Conservation (phyloP, 331 rosid species). For the Spiraea crenata region DNA sequence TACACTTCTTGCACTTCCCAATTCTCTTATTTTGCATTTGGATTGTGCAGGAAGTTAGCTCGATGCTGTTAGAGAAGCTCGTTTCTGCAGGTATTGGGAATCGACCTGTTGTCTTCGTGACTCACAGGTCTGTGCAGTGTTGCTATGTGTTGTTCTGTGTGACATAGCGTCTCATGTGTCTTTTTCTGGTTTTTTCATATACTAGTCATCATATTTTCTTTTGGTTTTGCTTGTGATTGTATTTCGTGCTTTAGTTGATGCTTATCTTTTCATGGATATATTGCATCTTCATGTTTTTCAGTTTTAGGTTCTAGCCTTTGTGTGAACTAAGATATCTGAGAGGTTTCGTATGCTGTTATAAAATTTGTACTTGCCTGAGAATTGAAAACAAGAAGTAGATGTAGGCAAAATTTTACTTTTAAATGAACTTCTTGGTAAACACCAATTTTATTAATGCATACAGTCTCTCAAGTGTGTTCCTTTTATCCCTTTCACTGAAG, state of each 20-base stretch:
- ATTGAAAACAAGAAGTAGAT: neutral
- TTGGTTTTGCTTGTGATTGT: neutral
- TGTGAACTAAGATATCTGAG: neutral
- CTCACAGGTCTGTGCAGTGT: conserved; percentile 74
- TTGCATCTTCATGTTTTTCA: neutral
- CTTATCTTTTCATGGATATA: neutral
- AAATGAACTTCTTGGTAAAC: neutral
- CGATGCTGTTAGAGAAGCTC: conserved; percentile 87
- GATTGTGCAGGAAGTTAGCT: conserved; percentile 88
- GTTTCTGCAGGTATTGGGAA: conserved; percentile 90
- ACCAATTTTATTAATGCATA: neutral
- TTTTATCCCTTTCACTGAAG: neutral
- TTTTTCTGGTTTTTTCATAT: neutral
- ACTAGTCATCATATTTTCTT: no score
- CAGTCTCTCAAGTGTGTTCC: neutral
- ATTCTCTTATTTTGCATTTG: conserved; percentile 22
- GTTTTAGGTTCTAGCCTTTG: neutral
- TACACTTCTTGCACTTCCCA: neutral
- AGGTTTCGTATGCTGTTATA: conserved; percentile 2
- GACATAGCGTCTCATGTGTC: neutral
- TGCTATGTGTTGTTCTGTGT: neutral
- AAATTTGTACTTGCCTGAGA: neutral
- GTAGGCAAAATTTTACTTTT: neutral
- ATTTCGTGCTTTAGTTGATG: neutral
- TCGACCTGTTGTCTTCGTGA: conserved; percentile 88